Conservation (phyloP, 257 asterid genomes). For the Ligustrum vulgare region DNA sequence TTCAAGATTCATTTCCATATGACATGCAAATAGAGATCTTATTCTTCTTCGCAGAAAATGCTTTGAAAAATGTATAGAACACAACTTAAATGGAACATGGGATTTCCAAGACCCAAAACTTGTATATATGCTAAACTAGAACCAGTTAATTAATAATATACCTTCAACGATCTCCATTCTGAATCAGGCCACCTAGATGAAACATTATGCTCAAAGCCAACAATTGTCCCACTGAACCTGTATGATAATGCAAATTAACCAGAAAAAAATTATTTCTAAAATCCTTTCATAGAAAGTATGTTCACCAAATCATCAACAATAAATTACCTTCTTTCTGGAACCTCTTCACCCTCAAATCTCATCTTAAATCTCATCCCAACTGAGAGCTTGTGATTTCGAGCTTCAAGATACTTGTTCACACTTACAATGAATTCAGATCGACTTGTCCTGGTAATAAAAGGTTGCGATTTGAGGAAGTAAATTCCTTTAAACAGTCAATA, state of each 20-base stretch:
- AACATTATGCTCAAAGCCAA: constrained; percentile 69
- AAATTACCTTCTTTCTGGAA: constrained; percentile 89
- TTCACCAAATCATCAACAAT: constrained; percentile 3
- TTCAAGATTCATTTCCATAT: constrained; percentile 14
- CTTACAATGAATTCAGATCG: constrained; percentile 87
- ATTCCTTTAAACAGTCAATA: constrained; percentile 11
- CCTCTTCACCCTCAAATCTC: constrained; percentile 99
- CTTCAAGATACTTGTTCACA: constrained; percentile 88
- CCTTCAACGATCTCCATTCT: constrained; percentile 95
- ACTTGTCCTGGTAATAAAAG: constrained; percentile 69
- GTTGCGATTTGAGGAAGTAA: constrained; percentile 12
- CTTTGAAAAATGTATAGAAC: background rate
- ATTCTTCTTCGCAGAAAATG: constrained; percentile 2
- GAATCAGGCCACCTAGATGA: constrained; percentile 89
- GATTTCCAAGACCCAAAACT: background rate
- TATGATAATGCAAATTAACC: constrained; percentile 24
- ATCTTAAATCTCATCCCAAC: constrained; percentile 98
- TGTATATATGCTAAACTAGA: background rate
- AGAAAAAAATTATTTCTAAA: background rate
- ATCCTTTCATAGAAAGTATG: background rate
- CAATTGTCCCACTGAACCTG: constrained; percentile 97
- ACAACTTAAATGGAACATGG: constrained; percentile 11
- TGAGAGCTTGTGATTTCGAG: constrained; percentile 76
- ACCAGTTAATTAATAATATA: constrained; percentile 21
- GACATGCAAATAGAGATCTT: constrained; percentile 10